A percentile compares a stretch with the other conserved stretches of the same genome.
Evolutionary conservation across 495 filamentous ascomycete species (phyloP).

Genomic region (Hypoxylon trugodes): DNA sequence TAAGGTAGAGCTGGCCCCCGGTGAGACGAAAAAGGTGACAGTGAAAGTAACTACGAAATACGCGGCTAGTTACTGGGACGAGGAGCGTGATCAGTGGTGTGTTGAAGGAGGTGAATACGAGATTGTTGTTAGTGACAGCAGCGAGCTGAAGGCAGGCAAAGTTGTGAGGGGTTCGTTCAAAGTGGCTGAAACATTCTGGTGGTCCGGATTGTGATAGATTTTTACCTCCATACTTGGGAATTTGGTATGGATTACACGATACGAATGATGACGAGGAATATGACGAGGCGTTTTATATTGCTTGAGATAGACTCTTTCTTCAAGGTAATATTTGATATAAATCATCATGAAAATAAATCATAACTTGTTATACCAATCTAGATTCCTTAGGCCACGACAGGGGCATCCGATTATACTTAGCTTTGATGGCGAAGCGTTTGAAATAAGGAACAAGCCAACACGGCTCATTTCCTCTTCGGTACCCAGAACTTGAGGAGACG

Average conservation of each 20-base stretch:
- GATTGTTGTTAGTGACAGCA: conserved; percentile 62
- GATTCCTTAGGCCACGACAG: no score
- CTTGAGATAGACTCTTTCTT: no score
- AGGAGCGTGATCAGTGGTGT: conserved; percentile 70
- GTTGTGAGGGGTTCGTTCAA: conserved; percentile 57
- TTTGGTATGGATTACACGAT: not conserved
- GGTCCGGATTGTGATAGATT: conserved; percentile 53
- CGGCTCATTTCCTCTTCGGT: no score
- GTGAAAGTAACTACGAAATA: conserved; percentile 67
- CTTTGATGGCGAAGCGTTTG: no score
- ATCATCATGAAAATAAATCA: no score
- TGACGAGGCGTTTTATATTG: not conserved
- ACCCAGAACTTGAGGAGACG: no score
- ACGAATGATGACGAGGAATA: not conserved
- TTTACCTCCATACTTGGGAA: not conserved
- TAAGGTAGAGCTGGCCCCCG: conserved; percentile 71
- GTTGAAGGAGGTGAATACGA: conserved; percentile 71
- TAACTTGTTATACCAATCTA: no score
- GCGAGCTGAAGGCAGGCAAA: conserved; percentile 51
- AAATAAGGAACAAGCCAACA: no score
- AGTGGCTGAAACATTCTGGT: conserved; percentile 66
- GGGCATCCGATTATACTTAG: no score
- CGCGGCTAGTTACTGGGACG: conserved; percentile 75
- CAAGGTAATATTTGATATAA: no score
- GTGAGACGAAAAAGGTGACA: conserved; percentile 65